These are phyloP conservation scores for Oxalis stricta DNA, from an alignment of 441 rosid species.

Conservation along the genomic window DNA sequence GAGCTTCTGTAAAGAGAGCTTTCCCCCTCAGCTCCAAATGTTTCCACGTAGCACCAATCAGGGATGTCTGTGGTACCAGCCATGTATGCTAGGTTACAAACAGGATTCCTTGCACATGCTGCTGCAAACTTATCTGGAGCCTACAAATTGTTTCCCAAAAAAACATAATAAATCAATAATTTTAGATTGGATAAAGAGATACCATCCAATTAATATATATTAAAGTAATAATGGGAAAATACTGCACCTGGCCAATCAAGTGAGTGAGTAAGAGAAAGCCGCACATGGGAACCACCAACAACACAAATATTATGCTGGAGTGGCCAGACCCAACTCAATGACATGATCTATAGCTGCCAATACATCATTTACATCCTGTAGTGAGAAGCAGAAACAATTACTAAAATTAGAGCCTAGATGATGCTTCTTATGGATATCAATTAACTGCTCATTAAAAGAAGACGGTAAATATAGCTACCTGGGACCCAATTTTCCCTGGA, in stretches of 20 bases:
- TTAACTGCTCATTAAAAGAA: neutral
- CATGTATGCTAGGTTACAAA: slow-evolving; percentile 68
- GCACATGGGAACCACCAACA: slow-evolving; percentile 90
- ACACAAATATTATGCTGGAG: slow-evolving; percentile 59
- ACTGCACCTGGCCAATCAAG: slow-evolving; percentile 82
- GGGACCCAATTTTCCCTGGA: slow-evolving; percentile 77
- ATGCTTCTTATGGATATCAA: neutral
- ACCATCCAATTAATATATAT: too few species aligned
- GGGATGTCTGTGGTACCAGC: slow-evolving; percentile 77
- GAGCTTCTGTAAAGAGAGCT: slow-evolving; percentile 52
- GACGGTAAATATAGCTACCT: slow-evolving; percentile 36
- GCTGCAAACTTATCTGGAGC: slow-evolving; percentile 82
- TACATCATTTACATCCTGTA: slow-evolving; percentile 76
- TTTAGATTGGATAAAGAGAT: neutral
- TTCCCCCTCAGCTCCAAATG: slow-evolving; percentile 53
- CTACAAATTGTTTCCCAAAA: slow-evolving; percentile 20
- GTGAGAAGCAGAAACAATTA: too few species aligned
- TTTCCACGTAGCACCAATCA: slow-evolving; percentile 73
- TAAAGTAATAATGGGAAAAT: neutral
- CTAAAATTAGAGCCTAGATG: too few species aligned
- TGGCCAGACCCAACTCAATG: slow-evolving; percentile 46
- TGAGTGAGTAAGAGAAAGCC: slow-evolving; percentile 84
- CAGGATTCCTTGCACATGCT: slow-evolving; percentile 78
- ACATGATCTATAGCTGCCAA: slow-evolving; percentile 67
- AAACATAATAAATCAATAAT: neutral